Conservation (phyloP, 2,329 filamentous ascomycete species). For the Penicillium sp. region DNA sequence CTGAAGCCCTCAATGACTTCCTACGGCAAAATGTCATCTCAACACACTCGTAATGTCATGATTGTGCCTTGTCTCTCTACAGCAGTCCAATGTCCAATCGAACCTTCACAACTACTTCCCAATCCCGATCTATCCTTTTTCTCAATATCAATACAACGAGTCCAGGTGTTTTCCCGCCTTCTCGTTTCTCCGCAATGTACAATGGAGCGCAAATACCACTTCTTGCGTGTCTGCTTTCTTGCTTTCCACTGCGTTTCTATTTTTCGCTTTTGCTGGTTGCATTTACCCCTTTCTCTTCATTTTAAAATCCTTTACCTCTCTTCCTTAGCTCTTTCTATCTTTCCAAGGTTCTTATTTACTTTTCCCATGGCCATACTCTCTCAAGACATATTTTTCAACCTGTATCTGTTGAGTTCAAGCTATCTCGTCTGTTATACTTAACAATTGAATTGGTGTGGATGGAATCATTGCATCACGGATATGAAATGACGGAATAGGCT, state of each 20-base stretch:
- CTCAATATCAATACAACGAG: slow-evolving; percentile 6
- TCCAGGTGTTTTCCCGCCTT: slow-evolving; percentile 9
- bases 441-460: slow-evolving; percentile 21
- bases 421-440: slow-evolving; percentile 15
- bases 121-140: background rate
- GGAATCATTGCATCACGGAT: slow-evolving; percentile 6
- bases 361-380: slow-evolving; percentile 15
- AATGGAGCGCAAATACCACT: slow-evolving; percentile 46
- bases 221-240: slow-evolving; percentile 26
- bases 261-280: slow-evolving; percentile 13
- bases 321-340: slow-evolving; percentile 12
- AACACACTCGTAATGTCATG: background rate
- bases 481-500: background rate
- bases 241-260: slow-evolving; percentile 12
- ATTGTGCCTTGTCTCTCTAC: background rate
- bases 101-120: background rate
- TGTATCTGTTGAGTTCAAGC: slow-evolving; percentile 17
- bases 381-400: slow-evolving; percentile 10
- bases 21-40: background rate
- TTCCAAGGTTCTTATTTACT: slow-evolving; percentile 14
- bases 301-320: slow-evolving; percentile 14
- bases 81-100: background rate
- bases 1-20: background rate
- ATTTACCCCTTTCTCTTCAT: slow-evolving; percentile 3
- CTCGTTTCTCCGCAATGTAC: slow-evolving; percentile 35